Base-by-base conservation (phyloP, 2,329 filamentous ascomycete species). In the Rhexocercosporidium sp. region DNA sequence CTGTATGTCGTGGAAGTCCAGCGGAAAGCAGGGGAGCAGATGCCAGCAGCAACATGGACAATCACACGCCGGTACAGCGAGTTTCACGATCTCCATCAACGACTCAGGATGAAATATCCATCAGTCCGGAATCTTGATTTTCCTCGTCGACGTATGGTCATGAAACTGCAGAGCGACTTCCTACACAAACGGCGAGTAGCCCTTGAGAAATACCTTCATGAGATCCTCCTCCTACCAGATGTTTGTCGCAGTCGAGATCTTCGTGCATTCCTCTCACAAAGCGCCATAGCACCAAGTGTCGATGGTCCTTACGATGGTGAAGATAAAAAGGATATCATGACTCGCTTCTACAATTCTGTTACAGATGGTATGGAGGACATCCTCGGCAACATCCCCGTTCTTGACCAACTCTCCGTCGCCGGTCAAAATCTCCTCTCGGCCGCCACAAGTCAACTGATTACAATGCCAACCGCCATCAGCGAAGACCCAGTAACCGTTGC, bases 351-450 rank as follows among this genome's bases (percentile, higher is more conserved):
- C 81, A 96, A 96, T 77, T 98, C 95, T 0, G 95, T 99, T 25
- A 92, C 95, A 0, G 96, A 99, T 76, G 96, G 96, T 39, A 96
- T 99, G 91, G 96, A 99, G 77, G 96, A 99, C 74, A 96, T 99
- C 64, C 83, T 99, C 3, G 96, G 96, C 65, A 98, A 97, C 76
- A 95, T 98, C 51, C 93, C 96, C 1, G 94, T 97, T 0, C 85
- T 99, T 34, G 96, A 99, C 74, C 96, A 98, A 77, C 87, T 99
- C 7, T 97, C 94, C 0, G 87, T 94, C 1, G 94, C 96, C 7
- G 95, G 95, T 0, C 95, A 98, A 77, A 97, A 94, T 75, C 86
- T 98, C 59, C 91, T 96, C 66, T 91, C 92, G 0, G 92, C 92
- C 37, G 92, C 89, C 1, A 89, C 88, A 12, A 89, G 80, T 73